Evolutionary conservation across 2,329 filamentous ascomycete species (phyloP).

Genomic region (Epicoccum nigrum): DNA sequence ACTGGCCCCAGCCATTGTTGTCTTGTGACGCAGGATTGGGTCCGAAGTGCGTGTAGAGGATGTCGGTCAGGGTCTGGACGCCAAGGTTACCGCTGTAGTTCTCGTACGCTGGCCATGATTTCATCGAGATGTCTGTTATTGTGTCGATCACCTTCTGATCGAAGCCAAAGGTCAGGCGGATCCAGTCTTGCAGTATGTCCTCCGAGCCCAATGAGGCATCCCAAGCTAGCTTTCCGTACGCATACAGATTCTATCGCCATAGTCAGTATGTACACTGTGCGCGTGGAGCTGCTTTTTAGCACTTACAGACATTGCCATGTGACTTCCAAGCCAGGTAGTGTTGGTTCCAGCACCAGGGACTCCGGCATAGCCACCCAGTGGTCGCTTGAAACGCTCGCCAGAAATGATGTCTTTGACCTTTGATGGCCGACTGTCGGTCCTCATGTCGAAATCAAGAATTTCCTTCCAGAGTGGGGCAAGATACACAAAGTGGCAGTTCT

Average conservation of each 20-base stretch:
- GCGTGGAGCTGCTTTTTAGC: neutral
- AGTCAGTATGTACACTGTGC: neutral
- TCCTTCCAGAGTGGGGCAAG: slow-evolving; percentile 72
- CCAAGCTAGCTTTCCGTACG: slow-evolving; percentile 72
- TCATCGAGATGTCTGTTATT: slow-evolving; percentile 68
- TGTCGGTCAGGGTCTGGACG: slow-evolving; percentile 72
- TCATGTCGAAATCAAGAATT: slow-evolving; percentile 70
- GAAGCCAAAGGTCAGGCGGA: slow-evolving; percentile 67
- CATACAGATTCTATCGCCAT: slow-evolving; percentile 68
- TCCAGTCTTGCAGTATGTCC: slow-evolving; percentile 68
- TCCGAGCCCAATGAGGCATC: slow-evolving; percentile 59
- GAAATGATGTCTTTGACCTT: slow-evolving; percentile 65
- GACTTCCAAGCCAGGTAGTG: slow-evolving; percentile 71
- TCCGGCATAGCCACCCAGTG: slow-evolving; percentile 66
- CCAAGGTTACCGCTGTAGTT: slow-evolving; percentile 74
- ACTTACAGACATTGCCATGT: slow-evolving; percentile 64
- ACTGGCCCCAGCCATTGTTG: slow-evolving; percentile 72
- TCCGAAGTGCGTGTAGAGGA: slow-evolving; percentile 70
- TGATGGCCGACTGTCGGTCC: slow-evolving; percentile 63
- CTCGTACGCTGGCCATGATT: slow-evolving; percentile 74
- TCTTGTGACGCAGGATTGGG: slow-evolving; percentile 71
- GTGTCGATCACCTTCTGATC: slow-evolving; percentile 62
- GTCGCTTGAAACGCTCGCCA: slow-evolving; percentile 64
- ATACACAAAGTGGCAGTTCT: slow-evolving; percentile 73
- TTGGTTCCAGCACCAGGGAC: slow-evolving; percentile 72